Evolutionary conservation across 176 grass and related monocot genomes (phyloP).

Genomic region (Oryza glumipatula): DNA sequence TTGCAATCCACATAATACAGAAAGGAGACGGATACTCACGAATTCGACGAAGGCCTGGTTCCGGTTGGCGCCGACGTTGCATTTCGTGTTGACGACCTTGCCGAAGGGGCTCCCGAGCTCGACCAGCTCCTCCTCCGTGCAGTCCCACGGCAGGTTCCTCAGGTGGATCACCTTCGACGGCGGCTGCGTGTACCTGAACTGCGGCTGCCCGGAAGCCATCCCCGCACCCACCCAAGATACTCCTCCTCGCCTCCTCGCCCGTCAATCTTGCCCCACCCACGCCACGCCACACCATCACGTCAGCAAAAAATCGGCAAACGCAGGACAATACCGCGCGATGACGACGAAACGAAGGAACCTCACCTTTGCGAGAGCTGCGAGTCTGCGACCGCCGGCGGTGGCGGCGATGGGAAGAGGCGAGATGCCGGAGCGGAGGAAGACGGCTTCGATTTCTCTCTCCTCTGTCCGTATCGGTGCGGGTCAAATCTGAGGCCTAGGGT

Average conservation of each 20-base stretch:
- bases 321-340: neutral
- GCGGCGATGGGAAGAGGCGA: neutral
- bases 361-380: slow-evolving; percentile 18
- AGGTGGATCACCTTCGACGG: slow-evolving; percentile 95
- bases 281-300: slow-evolving; percentile 19
- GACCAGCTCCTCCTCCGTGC: slow-evolving; percentile 82
- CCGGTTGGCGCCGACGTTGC: slow-evolving; percentile 89
- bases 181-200: slow-evolving; percentile 91
- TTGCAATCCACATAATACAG: neutral
- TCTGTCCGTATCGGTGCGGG: neutral
- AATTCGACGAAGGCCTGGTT: slow-evolving; percentile 98
- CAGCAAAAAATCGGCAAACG: neutral
- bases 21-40: slow-evolving; percentile 48
- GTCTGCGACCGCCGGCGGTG: neutral
- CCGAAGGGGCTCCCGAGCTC: slow-evolving; percentile 92
- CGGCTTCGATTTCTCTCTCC: slow-evolving; percentile 9
- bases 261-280: neutral
- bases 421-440: slow-evolving; percentile 35
- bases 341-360: neutral
- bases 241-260: neutral
- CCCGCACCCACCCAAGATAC: neutral
- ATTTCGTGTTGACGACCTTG: slow-evolving; percentile 92
- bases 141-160: slow-evolving; percentile 92
- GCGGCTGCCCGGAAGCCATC: slow-evolving; percentile 80
- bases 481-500: slow-evolving; percentile 31